phyloP scores from a whole-genome alignment of 108 stramenopile species.

The Mediolabrus comicus region DNA sequence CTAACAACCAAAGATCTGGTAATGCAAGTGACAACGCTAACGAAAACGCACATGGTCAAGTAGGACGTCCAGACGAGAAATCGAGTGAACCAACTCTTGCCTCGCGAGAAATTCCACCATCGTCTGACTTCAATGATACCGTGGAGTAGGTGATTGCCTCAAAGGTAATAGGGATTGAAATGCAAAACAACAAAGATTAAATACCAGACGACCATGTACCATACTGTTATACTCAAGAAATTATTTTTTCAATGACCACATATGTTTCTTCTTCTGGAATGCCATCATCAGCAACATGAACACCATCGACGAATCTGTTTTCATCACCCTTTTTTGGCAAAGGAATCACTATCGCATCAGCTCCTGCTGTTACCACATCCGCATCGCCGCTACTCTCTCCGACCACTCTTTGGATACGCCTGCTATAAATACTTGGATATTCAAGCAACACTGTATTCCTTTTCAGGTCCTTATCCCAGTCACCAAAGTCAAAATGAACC shows the following conservation, averaged over 20 bases:
- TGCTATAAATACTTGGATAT: conserved; percentile 74
- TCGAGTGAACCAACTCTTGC: too few relatives aligned
- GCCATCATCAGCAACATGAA: conserved; percentile 69
- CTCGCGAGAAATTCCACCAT: background rate
- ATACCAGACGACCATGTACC: background rate
- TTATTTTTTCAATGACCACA: conserved; percentile 38
- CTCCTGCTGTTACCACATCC: conserved; percentile 3
- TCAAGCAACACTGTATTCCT: conserved; percentile 37
- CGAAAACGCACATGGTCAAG: too few relatives aligned
- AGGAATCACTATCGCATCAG: conserved; percentile 71
- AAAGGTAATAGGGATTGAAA: background rate
- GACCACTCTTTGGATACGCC: conserved; percentile 70
- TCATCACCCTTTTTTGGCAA: conserved; percentile 82
- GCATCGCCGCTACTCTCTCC: background rate
- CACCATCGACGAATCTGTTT: conserved; percentile 81
- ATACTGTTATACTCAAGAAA: background rate
- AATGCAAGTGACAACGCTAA: too few relatives aligned
- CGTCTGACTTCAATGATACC: background rate
- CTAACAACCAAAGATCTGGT: background rate
- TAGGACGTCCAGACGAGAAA: too few relatives aligned
- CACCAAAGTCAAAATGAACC: conserved; percentile 77
- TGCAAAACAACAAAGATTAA: background rate
- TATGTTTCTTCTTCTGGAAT: conserved; percentile 79
- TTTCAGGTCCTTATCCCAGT: conserved; percentile 24
- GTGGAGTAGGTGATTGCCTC: background rate